phyloP scores from a whole-genome alignment of 306 rosid species.

The Medicago arabica region DNA sequence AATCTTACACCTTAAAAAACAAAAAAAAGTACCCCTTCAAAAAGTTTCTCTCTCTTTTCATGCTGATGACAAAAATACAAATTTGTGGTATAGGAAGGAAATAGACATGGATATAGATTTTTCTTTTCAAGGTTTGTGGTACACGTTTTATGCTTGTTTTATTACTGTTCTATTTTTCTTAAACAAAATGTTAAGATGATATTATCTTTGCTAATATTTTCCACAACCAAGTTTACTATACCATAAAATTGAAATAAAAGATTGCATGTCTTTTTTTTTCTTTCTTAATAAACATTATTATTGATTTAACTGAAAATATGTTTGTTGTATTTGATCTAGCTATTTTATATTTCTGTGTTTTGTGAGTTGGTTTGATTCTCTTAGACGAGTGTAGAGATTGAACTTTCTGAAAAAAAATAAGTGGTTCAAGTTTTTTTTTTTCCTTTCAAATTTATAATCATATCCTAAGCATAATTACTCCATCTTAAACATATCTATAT shows the following conservation, averaged over 20 bases:
- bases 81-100: neutral
- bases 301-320: constrained; percentile 4
- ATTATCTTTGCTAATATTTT: constrained; percentile 7
- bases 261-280: neutral
- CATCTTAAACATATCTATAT: no score
- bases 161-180: neutral
- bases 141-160: neutral
- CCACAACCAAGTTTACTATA: neutral
- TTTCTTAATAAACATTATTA: neutral
- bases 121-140: constrained; percentile 19
- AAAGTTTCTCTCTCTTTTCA: neutral
- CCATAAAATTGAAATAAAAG: constrained; percentile 2
- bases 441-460: neutral
- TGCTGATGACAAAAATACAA: neutral
- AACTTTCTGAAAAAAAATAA: neutral
- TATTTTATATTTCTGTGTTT: constrained; percentile 17
- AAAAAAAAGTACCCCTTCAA: neutral
- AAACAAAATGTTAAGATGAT: neutral
- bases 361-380: constrained; percentile 16
- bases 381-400: constrained; percentile 5
- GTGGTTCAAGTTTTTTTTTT: neutral
- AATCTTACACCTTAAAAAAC: neutral
- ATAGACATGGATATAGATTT: neutral
- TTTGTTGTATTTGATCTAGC: neutral
- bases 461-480: no score